Base-by-base conservation (phyloP, 116 monocot species). In the Iris pallida region DNA sequence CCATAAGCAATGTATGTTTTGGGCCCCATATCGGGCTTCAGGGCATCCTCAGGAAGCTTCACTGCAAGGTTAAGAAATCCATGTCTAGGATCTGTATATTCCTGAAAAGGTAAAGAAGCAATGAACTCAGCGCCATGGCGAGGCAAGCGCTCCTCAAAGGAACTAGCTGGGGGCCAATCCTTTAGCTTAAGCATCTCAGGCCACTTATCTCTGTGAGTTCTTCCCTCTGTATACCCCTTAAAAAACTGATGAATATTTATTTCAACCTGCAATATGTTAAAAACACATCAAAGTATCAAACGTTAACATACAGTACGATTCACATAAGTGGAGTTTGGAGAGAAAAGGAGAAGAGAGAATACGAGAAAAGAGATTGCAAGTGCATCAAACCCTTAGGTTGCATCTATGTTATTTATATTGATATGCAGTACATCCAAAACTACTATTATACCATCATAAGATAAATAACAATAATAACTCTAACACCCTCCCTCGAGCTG, bases 181-280 rank as follows among this genome's bases (percentile, higher is more conserved):
- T 78, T 78, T 5, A 78, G 72, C 54, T 78, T 78, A 61, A 78
- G 85, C 78, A 85, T 85, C 68, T 81, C 78, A 72, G 85, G 85
- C 81, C 81, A 81, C 4, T 47, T 16, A 52, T 63, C 57, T 5
- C 0, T 3, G 68, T 79, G 69, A 52, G 9, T 42, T 53, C 73
- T 61, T 20, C 79, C 79, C 41, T 55, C 54, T 20, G 69, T 57
- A 40, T 79, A 79, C 13, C 79, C 79, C 49, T 60, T 72, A 48
- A 79, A 79, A 63, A 79, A 79, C 15, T 63, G 53, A 62, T 59
- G 53, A 44, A 79, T 79, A 47, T 73, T 79, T 73, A 79, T 73
- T 54, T 79, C 64, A 61, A 79, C 68, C 75, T 75, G 20, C 47
- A 57, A 19, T n/a, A 69, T 4, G 20, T 68, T 57, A 53, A 6